A percentile compares a stretch with the other conserved stretches of the same genome.
Evolutionary conservation across 176 grass and related monocot genomes (phyloP).

Genomic region (Ananas comosus): DNA sequence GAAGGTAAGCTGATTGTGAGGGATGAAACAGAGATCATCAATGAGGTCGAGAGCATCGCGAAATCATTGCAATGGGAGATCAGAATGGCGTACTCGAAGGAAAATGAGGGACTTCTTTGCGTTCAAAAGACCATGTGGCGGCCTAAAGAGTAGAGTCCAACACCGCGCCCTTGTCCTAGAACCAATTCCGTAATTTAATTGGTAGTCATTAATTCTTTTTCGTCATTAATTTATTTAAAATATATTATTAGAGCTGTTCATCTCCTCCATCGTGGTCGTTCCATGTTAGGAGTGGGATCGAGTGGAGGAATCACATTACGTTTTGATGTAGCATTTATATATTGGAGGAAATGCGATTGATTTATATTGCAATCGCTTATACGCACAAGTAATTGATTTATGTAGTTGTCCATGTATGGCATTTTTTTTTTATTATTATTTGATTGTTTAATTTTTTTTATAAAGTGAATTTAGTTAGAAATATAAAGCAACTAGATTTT

Average conservation of each 20-base stretch:
- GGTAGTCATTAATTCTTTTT: not conserved
- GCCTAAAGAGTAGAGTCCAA: constrained; percentile 45
- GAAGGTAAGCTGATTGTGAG: constrained; percentile 68
- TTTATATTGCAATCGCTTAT: too few relatives aligned
- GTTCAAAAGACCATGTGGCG: constrained; percentile 81
- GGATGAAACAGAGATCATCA: constrained; percentile 58
- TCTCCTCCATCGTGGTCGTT: not conserved
- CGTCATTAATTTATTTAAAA: not conserved
- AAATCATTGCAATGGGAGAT: constrained; percentile 77
- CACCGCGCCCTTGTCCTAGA: constrained; percentile 16
- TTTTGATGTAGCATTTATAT: too few relatives aligned
- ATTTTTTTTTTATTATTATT: too few relatives aligned
- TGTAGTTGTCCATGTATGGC: too few relatives aligned
- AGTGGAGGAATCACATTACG: too few relatives aligned
- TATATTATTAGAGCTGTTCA: not conserved
- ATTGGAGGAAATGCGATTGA: too few relatives aligned
- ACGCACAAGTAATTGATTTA: too few relatives aligned
- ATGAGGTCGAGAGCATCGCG: constrained; percentile 49
- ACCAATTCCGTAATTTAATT: not conserved
- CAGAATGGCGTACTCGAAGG: constrained; percentile 59
- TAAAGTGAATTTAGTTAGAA: too few relatives aligned
- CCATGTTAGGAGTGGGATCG: too few relatives aligned
- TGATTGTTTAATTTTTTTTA: too few relatives aligned
- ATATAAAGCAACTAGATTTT: too few relatives aligned
- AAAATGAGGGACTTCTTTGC: constrained; percentile 58